Conservation (phyloP, 2,329 filamentous ascomycete genomes). For the Ceratocystis diversiconidia region DNA sequence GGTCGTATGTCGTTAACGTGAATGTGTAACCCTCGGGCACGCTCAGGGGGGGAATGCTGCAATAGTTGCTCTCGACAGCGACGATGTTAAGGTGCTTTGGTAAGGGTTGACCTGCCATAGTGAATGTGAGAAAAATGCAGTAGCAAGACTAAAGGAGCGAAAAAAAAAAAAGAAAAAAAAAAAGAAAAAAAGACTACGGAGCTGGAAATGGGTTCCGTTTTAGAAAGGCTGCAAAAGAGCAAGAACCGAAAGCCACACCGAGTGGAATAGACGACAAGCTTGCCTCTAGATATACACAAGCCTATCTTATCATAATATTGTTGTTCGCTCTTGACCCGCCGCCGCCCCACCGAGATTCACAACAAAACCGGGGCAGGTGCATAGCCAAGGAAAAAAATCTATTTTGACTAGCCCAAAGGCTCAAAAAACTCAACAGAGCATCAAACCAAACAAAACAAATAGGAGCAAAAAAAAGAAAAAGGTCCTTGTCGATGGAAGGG, state of each 20-base stretch:
- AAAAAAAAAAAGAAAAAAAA: no score
- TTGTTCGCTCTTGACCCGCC: neutral
- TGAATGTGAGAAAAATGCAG: neutral
- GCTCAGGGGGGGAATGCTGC: constrained; percentile 12
- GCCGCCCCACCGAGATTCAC: neutral
- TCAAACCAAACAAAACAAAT: no score
- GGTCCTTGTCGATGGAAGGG: neutral
- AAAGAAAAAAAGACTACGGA: no score
- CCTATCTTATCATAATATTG: neutral
- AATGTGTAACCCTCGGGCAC: constrained; percentile 15
- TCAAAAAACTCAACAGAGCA: no score
- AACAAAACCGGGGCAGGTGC: neutral
- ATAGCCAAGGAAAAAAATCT: no score
- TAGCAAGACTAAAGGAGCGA: neutral
- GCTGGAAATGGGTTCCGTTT: no score
- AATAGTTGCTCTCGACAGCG: constrained; percentile 14
- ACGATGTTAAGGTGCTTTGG: constrained; percentile 16
- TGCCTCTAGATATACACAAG: neutral
- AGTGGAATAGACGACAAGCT: neutral
- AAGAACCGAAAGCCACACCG: neutral
- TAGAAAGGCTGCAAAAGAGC: neutral
- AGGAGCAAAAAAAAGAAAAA: neutral
- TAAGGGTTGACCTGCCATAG: neutral
- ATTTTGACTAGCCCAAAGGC: no score
- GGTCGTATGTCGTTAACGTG: constrained; percentile 11